Conservation (phyloP, 1,139 yeast species). For the Tardiomyces blankii region DNA sequence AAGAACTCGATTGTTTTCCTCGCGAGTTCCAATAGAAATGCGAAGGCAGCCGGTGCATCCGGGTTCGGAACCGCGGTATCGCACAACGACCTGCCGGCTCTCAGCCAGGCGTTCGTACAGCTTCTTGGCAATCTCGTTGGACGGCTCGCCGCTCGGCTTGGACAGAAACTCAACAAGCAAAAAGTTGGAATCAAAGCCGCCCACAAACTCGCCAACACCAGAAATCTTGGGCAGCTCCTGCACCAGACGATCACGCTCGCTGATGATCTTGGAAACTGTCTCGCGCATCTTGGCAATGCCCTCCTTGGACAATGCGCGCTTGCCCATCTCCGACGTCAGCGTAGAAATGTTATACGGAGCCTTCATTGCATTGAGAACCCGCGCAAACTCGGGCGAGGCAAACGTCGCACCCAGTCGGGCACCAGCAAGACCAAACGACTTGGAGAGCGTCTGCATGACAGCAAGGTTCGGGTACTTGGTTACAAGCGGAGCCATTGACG, state of each 20-base stretch:
- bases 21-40: constrained; percentile 73
- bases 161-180: constrained; percentile 60
- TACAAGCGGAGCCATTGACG: constrained; percentile 73
- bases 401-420: constrained; percentile 78
- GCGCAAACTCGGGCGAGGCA: constrained; percentile 48
- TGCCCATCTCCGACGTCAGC: constrained; percentile 64
- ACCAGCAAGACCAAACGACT: constrained; percentile 94
- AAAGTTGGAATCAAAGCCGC: constrained; percentile 86
- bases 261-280: constrained; percentile 38
- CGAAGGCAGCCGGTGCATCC: constrained; percentile 85
- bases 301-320: constrained; percentile 51
- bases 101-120: constrained; percentile 64
- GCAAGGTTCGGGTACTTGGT: constrained; percentile 74
- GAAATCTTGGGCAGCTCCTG: constrained; percentile 40
- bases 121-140: constrained; percentile 54
- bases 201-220: constrained; percentile 64
- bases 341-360: constrained; percentile 93
- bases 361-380: constrained; percentile 73
- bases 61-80: constrained; percentile 82
- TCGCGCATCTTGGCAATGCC: constrained; percentile 52
- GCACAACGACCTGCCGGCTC: constrained; percentile 65
- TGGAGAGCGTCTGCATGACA: constrained; percentile 84
- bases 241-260: constrained; percentile 46
- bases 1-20: constrained; percentile 55
- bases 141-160: constrained; percentile 45